These are phyloP conservation scores for Anthracocystis panici-leucophaei DNA, from an alignment of 1,284 basidiomycete species.

Conservation along the genomic window DNA sequence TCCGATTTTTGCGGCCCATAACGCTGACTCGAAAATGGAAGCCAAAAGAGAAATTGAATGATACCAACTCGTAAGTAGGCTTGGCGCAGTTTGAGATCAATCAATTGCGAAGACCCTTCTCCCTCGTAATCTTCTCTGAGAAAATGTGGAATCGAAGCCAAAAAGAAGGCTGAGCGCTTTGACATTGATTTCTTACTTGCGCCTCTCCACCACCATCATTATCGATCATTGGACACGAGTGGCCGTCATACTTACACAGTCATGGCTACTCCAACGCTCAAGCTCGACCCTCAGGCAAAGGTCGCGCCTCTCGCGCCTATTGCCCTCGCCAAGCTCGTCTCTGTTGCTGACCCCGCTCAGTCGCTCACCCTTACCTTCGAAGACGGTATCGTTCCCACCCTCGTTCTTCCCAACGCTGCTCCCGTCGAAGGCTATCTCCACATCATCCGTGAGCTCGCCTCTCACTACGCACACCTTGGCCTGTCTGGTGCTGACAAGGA, in stretches of 20 bases:
- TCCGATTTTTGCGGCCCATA: constrained; percentile 21
- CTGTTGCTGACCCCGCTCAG: constrained; percentile 24
- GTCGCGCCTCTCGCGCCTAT: constrained; percentile 56
- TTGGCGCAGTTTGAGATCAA: neutral
- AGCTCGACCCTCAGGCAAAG: constrained; percentile 57
- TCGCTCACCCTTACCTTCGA: constrained; percentile 49
- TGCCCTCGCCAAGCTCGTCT: constrained; percentile 54
- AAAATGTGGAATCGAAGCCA: constrained; percentile 1
- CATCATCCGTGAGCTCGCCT: constrained; percentile 59
- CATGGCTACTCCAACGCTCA: constrained; percentile 50
- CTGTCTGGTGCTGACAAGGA: constrained; percentile 56
- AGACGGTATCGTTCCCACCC: constrained; percentile 39
- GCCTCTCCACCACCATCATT: neutral
- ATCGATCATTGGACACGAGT: constrained; percentile 14
- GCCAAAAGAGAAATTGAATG: neutral
- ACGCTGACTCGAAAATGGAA: constrained; percentile 18
- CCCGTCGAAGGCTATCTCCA: constrained; percentile 54
- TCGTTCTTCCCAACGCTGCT: constrained; percentile 34
- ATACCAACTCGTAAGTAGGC: neutral
- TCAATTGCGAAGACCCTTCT: neutral
- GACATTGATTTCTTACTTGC: neutral
- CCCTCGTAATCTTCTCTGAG: neutral
- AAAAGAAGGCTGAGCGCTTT: constrained; percentile 13
- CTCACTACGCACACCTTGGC: constrained; percentile 50
- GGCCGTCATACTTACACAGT: constrained; percentile 10